These are phyloP conservation scores for Neobulgaria alba DNA, from an alignment of 2,329 filamentous ascomycete genomes.

Conservation along the genomic window DNA sequence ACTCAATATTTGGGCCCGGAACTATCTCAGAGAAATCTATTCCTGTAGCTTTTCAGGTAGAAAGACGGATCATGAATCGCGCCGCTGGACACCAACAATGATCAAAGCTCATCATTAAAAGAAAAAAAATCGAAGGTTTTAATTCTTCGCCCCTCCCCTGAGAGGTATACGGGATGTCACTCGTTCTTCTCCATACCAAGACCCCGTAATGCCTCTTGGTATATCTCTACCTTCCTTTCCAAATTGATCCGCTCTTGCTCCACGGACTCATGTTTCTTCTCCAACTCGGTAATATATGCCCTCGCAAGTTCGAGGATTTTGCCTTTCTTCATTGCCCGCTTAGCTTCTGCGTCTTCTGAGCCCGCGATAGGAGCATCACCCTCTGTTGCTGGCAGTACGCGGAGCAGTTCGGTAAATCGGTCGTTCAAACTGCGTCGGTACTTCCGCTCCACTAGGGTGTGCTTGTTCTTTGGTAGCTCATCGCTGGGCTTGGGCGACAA, in stretches of 20 bases:
- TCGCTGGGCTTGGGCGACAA: not conserved
- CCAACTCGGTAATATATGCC: not conserved
- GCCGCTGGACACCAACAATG: too few relatives aligned
- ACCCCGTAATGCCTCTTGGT: not conserved
- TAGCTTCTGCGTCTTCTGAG: not conserved
- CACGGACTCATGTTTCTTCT: not conserved
- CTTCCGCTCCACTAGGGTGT: not conserved
- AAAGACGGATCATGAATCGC: too few relatives aligned
- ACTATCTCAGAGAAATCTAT: too few relatives aligned
- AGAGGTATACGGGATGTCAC: too few relatives aligned
- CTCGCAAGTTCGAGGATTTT: not conserved
- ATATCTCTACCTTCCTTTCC: not conserved
- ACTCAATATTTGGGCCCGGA: too few relatives aligned
- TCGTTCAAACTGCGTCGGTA: not conserved
- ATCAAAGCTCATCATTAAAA: too few relatives aligned
- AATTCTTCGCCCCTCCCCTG: too few relatives aligned
- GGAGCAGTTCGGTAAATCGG: not conserved
- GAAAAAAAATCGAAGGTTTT: too few relatives aligned
- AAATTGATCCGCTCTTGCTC: not conserved
- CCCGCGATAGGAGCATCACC: not conserved
- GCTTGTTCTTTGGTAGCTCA: not conserved
- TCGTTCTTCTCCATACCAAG: not conserved
- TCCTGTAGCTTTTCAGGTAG: too few relatives aligned
- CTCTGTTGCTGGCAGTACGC: not conserved
- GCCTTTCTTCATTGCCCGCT: not conserved